Percentiles rank a stretch among this genome's conserved stretches.
Conservation (phyloP, 306 rosid species). For the Cucumis cinereus region DNA sequence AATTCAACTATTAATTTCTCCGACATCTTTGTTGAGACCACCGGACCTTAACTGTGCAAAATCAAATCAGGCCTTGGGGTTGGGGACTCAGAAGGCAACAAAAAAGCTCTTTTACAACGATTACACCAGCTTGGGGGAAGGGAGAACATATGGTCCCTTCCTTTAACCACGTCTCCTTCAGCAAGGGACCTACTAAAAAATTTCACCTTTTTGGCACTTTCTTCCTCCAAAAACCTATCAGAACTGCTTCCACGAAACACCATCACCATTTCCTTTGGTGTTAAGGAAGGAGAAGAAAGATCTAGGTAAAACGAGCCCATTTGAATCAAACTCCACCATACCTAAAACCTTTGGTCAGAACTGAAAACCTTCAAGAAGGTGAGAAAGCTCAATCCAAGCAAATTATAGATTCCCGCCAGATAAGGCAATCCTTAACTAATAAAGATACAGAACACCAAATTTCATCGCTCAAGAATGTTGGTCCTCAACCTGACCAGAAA, state of each 20-base stretch:
- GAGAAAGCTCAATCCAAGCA: background rate
- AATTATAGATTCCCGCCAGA: background rate
- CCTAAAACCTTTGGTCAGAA: background rate
- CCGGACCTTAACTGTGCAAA: background rate
- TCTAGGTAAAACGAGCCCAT: background rate
- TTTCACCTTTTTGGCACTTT: background rate
- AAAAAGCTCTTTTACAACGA: background rate
- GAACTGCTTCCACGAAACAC: background rate
- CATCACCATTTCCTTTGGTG: background rate
- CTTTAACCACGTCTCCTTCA: background rate
- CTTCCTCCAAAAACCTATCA: background rate
- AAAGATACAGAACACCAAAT: background rate
- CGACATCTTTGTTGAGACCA: background rate
- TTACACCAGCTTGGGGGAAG: background rate
- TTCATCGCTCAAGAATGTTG: background rate
- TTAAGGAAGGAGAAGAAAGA: background rate
- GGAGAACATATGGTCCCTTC: background rate
- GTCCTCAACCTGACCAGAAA: background rate
- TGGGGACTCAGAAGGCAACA: background rate
- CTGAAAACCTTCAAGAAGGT: background rate
- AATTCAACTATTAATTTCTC: background rate
- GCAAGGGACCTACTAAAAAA: background rate
- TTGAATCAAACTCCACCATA: background rate
- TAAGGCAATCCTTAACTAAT: background rate
- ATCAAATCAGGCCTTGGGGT: background rate